These are phyloP conservation scores for Apiotrichum montevideense DNA, from an alignment of 1,284 basidiomycete genomes.

Conservation along the genomic window DNA sequence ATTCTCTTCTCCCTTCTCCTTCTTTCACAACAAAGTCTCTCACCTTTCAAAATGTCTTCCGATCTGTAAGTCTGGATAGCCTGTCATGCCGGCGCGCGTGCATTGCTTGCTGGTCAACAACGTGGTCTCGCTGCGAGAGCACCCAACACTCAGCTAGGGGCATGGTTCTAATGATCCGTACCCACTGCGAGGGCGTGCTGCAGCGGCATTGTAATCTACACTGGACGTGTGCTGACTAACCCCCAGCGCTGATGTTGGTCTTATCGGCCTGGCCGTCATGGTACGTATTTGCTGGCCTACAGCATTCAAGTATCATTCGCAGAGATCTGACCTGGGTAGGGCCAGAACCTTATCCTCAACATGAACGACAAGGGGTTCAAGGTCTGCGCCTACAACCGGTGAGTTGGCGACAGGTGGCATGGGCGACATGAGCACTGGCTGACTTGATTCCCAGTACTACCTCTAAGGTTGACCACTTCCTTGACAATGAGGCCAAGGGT, in stretches of 20 bases:
- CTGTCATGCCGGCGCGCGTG: background rate
- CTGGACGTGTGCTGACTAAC: background rate
- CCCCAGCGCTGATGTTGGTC: slow-evolving; percentile 42
- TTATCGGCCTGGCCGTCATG: slow-evolving; percentile 87
- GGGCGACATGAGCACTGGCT: too few species aligned
- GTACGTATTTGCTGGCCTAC: slow-evolving; percentile 36
- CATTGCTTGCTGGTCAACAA: background rate
- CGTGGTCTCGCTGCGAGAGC: too few species aligned
- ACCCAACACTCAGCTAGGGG: background rate
- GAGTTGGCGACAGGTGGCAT: slow-evolving; percentile 7
- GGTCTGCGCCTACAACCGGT: slow-evolving; percentile 93
- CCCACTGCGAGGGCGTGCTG: too few species aligned
- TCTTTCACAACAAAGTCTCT: too few species aligned
- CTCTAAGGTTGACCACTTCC: slow-evolving; percentile 93
- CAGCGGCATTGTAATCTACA: too few species aligned
- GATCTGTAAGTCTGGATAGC: slow-evolving; percentile 22
- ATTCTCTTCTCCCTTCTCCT: background rate
- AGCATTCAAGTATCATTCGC: too few species aligned
- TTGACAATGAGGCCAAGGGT: slow-evolving; percentile 97
- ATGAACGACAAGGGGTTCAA: slow-evolving; percentile 99
- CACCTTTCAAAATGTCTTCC: slow-evolving; percentile 26
- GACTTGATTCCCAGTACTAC: slow-evolving; percentile 55
- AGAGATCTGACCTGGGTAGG: slow-evolving; percentile 50
- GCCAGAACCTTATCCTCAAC: slow-evolving; percentile 94
- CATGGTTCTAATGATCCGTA: too few species aligned